Evolutionary conservation across 257 asterid species (phyloP).

Genomic region (Anisodus acutangulus): DNA sequence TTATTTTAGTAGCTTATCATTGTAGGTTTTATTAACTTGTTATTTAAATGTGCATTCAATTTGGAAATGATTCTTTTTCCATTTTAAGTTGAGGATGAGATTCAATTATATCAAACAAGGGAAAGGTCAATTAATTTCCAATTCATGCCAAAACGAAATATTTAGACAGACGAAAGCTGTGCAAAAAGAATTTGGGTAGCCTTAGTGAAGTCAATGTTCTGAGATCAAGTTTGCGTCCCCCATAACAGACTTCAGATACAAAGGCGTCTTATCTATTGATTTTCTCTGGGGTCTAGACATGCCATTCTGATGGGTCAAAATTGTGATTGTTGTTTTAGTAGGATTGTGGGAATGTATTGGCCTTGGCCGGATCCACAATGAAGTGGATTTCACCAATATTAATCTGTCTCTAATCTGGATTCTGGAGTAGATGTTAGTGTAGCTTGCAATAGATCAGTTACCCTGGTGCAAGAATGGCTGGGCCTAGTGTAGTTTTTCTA

Average conservation of each 20-base stretch:
- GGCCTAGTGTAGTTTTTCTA: neutral
- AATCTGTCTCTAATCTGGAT: neutral
- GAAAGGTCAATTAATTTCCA: constrained; percentile 5
- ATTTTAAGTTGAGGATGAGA: neutral
- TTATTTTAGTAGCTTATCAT: neutral
- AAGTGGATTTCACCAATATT: neutral
- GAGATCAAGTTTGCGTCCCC: neutral
- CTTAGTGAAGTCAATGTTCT: neutral
- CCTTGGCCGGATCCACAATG: constrained; percentile 12
- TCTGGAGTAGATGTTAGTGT: neutral
- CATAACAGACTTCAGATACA: neutral
- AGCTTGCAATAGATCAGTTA: neutral
- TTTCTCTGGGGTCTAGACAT: neutral
- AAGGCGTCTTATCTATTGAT: neutral
- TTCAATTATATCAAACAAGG: neutral
- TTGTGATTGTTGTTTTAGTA: neutral
- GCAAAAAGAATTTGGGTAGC: constrained; percentile 1
- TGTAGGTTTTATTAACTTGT: neutral
- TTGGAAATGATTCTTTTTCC: neutral
- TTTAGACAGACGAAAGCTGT: neutral
- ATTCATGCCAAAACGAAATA: neutral
- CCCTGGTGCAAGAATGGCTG: neutral
- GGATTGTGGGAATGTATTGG: neutral
- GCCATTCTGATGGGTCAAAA: neutral
- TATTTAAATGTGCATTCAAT: neutral